These are phyloP conservation scores for Exophiala lecanii-corni DNA, from an alignment of 2,329 filamentous ascomycete species.

Conservation along the genomic window DNA sequence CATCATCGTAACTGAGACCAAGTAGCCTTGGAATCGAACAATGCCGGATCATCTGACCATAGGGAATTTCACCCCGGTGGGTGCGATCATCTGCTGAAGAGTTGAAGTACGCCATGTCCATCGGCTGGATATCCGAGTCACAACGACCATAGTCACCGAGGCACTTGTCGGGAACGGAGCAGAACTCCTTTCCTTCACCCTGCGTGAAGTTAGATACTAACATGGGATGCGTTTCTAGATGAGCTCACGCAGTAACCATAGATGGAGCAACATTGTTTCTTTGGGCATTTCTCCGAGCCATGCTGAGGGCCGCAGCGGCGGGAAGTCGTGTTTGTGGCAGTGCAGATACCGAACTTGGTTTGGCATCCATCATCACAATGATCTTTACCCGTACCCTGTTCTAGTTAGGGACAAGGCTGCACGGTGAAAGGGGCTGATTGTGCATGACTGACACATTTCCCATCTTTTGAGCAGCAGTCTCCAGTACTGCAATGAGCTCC, in stretches of 20 bases:
- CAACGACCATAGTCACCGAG: conserved; percentile 21
- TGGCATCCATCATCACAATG: not conserved
- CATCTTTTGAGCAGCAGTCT: conserved; percentile 10
- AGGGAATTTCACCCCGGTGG: conserved; percentile 21
- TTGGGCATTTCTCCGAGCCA: not conserved
- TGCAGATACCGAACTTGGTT: not conserved
- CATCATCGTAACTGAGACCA: conserved; percentile 65
- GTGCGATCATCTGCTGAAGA: conserved; percentile 11
- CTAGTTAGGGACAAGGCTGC: not conserved
- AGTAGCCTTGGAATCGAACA: conserved; percentile 53
- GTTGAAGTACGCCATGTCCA: conserved; percentile 8
- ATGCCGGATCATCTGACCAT: conserved; percentile 42
- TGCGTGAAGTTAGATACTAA: conserved; percentile 7
- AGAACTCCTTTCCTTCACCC: conserved; percentile 19
- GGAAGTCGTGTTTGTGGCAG: not conserved
- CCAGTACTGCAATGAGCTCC: conserved; percentile 3
- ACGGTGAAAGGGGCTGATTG: too few species aligned
- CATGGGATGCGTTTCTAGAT: too few species aligned
- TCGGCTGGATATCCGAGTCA: conserved; percentile 19
- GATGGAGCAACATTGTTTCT: not conserved
- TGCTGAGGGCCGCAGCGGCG: not conserved
- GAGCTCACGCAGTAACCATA: not conserved
- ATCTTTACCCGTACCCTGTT: not conserved
- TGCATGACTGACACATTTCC: conserved; percentile 24
- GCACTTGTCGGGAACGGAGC: conserved; percentile 22